Evolutionary conservation across 352 stramenopile species (phyloP).

Genomic region (Globisporangium cederbergense): DNA sequence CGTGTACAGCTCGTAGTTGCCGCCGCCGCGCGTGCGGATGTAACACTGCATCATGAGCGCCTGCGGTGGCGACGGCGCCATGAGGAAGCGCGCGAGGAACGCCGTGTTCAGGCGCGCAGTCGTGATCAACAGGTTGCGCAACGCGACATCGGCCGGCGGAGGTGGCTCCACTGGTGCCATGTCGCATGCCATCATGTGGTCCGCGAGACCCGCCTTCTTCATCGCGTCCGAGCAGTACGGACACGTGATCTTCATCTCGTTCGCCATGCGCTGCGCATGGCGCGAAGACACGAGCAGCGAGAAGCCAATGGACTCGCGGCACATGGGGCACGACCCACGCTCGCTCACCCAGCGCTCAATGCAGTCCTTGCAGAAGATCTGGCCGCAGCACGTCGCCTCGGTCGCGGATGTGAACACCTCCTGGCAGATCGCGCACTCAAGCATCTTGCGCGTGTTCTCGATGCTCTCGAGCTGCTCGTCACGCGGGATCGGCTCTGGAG

Average conservation of each 20-base stretch:
- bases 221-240: constrained; percentile 59
- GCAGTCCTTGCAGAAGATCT: constrained; percentile 83
- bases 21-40: constrained; percentile 75
- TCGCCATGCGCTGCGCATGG: constrained; percentile 80
- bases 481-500: constrained; percentile 47
- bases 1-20: constrained; percentile 85
- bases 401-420: constrained; percentile 74
- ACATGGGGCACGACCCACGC: constrained; percentile 79
- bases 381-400: constrained; percentile 76
- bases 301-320: constrained; percentile 68
- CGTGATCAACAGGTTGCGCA: constrained; percentile 54
- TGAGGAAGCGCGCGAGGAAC: constrained; percentile 57
- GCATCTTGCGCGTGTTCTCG: constrained; percentile 83
- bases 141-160: constrained; percentile 61
- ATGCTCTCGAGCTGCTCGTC: constrained; percentile 77
- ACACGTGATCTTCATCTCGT: constrained; percentile 80
- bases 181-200: constrained; percentile 65
- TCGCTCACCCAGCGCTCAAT: constrained; percentile 86
- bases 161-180: constrained; percentile 71
- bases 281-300: constrained; percentile 58
- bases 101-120: constrained; percentile 53
- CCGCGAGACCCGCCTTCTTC: constrained; percentile 67
- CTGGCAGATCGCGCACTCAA: constrained; percentile 84
- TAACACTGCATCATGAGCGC: constrained; percentile 86
- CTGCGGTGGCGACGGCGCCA: constrained; percentile 49